A percentile compares a stretch with the other conserved stretches of the same genome.
These are phyloP conservation scores for Allomyces macrogynus DNA, from an alignment of 192 early-diverging fungal genomes.

Conservation along the genomic window DNA sequence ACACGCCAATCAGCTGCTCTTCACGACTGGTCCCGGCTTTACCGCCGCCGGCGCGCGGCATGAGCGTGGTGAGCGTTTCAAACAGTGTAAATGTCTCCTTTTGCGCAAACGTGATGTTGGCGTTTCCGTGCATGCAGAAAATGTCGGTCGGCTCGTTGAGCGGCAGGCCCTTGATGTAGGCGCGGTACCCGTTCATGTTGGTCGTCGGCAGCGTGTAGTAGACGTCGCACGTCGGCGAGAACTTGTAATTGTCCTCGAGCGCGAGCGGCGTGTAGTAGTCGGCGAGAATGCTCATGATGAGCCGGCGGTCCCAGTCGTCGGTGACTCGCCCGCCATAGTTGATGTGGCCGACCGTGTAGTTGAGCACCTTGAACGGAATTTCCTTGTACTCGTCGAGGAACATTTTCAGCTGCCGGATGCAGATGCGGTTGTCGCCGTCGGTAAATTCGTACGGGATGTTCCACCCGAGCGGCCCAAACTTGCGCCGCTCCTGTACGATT, in stretches of 20 bases:
- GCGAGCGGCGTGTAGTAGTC: constrained; percentile 52
- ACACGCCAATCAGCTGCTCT: constrained; percentile 23
- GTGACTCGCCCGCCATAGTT: constrained; percentile 97
- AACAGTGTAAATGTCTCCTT: constrained; percentile 57
- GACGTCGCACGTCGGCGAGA: constrained; percentile 26
- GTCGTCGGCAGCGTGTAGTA: constrained; percentile 69
- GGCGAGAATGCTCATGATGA: constrained; percentile 71
- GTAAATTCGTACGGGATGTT: constrained; percentile 94
- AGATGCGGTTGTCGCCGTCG: constrained; percentile 88
- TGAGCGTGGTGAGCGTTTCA: constrained; percentile 30
- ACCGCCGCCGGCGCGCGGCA: constrained; percentile 21
- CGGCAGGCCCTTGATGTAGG: constrained; percentile 69
- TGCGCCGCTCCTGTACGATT: constrained; percentile 83
- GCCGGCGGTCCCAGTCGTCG: constrained; percentile 64
- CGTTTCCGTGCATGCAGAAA: constrained; percentile 82
- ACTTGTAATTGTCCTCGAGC: constrained; percentile 58
- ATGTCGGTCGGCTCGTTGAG: constrained; percentile 88
- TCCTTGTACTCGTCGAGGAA: constrained; percentile 79
- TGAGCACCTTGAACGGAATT: constrained; percentile 92
- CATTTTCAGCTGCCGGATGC: constrained; percentile 59
- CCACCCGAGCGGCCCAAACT: constrained; percentile 96
- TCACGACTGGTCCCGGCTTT: constrained; percentile 20
- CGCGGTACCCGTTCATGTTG: constrained; percentile 56
- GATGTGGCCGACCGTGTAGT: constrained; percentile 58
- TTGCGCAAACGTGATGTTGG: constrained; percentile 59